phyloP scores from a whole-genome alignment of 192 early-diverging fungal species.

The Backusella parvicylindrica region DNA sequence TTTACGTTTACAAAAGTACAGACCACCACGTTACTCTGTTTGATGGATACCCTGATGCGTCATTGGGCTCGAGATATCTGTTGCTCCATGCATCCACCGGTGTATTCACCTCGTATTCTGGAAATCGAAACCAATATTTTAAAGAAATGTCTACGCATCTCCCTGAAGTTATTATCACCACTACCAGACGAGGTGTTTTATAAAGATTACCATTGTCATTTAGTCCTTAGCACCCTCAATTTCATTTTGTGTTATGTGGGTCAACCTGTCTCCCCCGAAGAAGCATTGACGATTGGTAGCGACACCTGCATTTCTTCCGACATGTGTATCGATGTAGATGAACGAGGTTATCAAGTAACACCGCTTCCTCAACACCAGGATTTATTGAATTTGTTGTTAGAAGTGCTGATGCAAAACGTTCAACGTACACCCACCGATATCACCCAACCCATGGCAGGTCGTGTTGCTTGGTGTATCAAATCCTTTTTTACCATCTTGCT shows the following conservation, averaged over 20 bases:
- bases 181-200: not conserved
- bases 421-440: not conserved
- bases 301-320: not conserved
- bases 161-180: not conserved
- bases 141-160: not conserved
- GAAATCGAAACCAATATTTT: not conserved
- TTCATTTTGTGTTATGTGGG: not conserved
- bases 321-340: slow-evolving; percentile 2
- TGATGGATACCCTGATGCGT: not conserved
- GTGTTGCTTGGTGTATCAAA: not conserved
- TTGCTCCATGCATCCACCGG: not conserved
- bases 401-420: slow-evolving; percentile 5
- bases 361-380: not conserved
- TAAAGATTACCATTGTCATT: not conserved
- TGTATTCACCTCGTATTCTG: not conserved
- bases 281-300: not conserved
- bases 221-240: not conserved
- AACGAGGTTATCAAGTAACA: not conserved
- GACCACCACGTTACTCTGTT: not conserved
- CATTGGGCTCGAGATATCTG: not conserved
- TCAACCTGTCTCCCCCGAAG: not conserved
- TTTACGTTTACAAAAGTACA: not conserved
- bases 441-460: not conserved
- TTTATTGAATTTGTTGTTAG: not conserved
- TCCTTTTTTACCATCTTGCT: not conserved